Percentiles rank a stretch among this genome's conserved stretches.
phyloP scores from a whole-genome alignment of 345 rosid species.

The Corymbia maculata region DNA sequence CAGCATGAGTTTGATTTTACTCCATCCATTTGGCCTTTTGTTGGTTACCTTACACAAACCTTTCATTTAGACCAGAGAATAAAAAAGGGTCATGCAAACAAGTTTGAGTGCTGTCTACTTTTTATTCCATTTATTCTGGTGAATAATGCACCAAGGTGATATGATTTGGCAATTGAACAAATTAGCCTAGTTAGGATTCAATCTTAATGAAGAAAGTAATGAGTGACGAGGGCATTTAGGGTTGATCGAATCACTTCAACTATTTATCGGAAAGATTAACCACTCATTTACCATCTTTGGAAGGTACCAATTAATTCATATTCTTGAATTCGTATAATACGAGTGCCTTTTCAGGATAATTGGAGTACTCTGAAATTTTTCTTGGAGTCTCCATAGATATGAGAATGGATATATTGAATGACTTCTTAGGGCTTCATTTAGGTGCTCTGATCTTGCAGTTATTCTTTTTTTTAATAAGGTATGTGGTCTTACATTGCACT shows the following conservation, averaged over 20 bases:
- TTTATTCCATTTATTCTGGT: background rate
- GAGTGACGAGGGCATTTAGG: background rate
- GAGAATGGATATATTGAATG: background rate
- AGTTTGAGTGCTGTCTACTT: background rate
- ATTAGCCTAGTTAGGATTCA: background rate
- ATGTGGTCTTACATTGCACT: background rate
- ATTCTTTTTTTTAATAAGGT: background rate
- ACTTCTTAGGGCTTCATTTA: background rate
- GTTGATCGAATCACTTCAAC: background rate
- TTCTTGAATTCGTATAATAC: background rate
- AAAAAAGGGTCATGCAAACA: background rate
- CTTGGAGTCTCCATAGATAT: background rate
- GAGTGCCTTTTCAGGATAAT: background rate
- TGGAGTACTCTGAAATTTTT: background rate
- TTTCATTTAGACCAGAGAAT: background rate
- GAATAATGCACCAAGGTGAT: background rate
- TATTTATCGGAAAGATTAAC: background rate
- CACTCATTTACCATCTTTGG: background rate
- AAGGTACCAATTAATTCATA: background rate
- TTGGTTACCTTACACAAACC: background rate
- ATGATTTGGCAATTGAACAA: background rate
- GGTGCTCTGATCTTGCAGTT: background rate
- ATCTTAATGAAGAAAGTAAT: background rate
- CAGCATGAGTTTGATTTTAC: background rate
- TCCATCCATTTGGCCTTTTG: background rate